Percentiles rank a stretch among this genome's conserved stretches.
These are phyloP conservation scores for Asterophora lycoperdoides DNA, from an alignment of 768 basidiomycete genomes.

Conservation along the genomic window DNA sequence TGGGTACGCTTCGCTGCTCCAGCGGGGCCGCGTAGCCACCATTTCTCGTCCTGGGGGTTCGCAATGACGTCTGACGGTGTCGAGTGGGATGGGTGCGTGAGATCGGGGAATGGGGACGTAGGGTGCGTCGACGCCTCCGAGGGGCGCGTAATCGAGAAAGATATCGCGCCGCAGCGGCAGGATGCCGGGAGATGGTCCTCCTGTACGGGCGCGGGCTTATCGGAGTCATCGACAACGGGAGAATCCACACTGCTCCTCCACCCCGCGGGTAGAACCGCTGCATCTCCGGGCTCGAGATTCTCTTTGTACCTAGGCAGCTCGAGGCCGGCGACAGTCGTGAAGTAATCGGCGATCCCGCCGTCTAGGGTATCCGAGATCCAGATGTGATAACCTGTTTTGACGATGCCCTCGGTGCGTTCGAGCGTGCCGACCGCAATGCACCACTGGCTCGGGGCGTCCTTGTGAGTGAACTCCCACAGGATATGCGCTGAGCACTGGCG, in stretches of 20 bases:
- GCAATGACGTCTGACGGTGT: conserved; percentile 6
- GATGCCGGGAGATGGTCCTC: conserved; percentile 10
- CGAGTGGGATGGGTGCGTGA: conserved; percentile 13
- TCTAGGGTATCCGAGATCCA: conserved; percentile 18
- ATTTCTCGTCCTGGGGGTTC: conserved; percentile 20
- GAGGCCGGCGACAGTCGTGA: conserved; percentile 8
- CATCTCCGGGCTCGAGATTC: not conserved
- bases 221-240: no score
- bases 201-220: not conserved
- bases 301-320: conserved; percentile 12
- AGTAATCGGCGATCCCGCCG: conserved; percentile 16
- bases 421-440: conserved; percentile 12
- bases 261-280: conserved; percentile 6
- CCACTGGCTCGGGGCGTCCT: conserved; percentile 7
- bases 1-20: conserved; percentile 15
- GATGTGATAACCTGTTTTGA: conserved; percentile 9
- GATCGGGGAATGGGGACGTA: conserved; percentile 19
- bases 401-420: conserved; percentile 12
- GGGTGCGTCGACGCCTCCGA: conserved; percentile 10
- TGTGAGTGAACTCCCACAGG: conserved; percentile 9
- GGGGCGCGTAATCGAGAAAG: conserved; percentile 18
- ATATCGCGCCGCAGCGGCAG: conserved; percentile 16
- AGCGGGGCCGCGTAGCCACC: conserved; percentile 24
- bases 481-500: conserved; percentile 16
- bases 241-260: conserved; percentile 4